These are phyloP conservation scores for Penicillium janthinellum DNA, from an alignment of 2,329 filamentous ascomycete genomes.

Conservation along the genomic window DNA sequence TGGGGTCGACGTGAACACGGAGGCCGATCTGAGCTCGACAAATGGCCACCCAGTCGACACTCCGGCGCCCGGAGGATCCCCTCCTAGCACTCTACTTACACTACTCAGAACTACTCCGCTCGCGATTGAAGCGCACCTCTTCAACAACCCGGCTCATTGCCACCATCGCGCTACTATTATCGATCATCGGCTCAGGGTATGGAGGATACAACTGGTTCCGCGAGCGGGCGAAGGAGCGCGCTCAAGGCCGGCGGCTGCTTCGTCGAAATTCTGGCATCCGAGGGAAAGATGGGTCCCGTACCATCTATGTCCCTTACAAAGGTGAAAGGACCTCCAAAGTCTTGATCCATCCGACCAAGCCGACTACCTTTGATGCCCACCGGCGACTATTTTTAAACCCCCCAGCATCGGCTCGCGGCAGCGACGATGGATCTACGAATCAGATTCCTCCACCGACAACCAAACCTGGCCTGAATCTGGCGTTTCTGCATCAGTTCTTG, in stretches of 20 bases:
- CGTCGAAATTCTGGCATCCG: conserved; percentile 89
- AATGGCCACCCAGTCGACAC: conserved; percentile 88
- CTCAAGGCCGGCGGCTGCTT: conserved; percentile 78
- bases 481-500: conserved; percentile 94
- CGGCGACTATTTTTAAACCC: conserved; percentile 89
- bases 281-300: conserved; percentile 91
- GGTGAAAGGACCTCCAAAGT: conserved; percentile 77
- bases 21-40: conserved; percentile 12
- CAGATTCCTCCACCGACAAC: conserved; percentile 84
- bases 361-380: conserved; percentile 94
- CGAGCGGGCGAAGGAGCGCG: conserved; percentile 72
- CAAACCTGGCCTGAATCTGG: conserved; percentile 91
- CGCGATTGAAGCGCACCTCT: conserved; percentile 64
- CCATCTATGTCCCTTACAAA: conserved; percentile 93
- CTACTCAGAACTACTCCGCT: conserved; percentile 53
- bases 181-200: conserved; percentile 77
- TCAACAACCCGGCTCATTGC: conserved; percentile 72
- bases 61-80: conserved; percentile 68
- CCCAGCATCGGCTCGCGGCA: conserved; percentile 76
- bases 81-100: conserved; percentile 61
- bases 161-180: conserved; percentile 72
- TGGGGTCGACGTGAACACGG: conserved; percentile 10
- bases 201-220: conserved; percentile 79
- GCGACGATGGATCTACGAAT: conserved; percentile 60
- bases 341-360: conserved; percentile 84